These are phyloP conservation scores for Quercus gilva DNA, from an alignment of 306 rosid species.

Conservation along the genomic window DNA sequence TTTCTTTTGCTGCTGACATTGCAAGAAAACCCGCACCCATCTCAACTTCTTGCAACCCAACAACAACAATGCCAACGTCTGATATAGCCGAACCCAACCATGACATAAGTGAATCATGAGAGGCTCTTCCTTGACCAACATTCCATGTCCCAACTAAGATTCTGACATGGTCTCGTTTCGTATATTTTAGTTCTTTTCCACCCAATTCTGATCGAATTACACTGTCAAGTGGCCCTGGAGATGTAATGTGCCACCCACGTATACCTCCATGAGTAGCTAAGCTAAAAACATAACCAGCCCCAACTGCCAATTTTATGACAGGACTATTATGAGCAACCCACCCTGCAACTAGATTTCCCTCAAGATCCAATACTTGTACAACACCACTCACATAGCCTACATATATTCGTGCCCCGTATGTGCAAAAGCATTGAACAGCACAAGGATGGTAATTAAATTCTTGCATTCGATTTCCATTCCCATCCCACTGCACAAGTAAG, in stretches of 20 bases:
- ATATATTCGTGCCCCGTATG: conserved; percentile 66
- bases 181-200: conserved; percentile 55
- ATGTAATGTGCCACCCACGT: conserved; percentile 88
- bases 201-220: conserved; percentile 74
- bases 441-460: conserved; percentile 74
- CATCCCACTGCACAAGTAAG: conserved; percentile 89
- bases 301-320: conserved; percentile 75
- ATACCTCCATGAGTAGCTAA: conserved; percentile 96
- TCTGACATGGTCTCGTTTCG: conserved; percentile 66
- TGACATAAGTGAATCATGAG: conserved; percentile 69
- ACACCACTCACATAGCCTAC: conserved; percentile 90
- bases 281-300: conserved; percentile 65
- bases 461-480: conserved; percentile 74
- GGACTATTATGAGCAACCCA: conserved; percentile 97
- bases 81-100: conserved; percentile 90
- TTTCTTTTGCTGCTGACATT: conserved; percentile 99
- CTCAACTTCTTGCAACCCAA: conserved; percentile 98
- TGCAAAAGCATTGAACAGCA: conserved; percentile 82
- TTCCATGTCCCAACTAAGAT: conserved; percentile 96
- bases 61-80: conserved; percentile 93
- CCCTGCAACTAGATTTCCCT: conserved; percentile 76
- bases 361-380: conserved; percentile 80
- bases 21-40: conserved; percentile 99
- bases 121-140: conserved; percentile 98
- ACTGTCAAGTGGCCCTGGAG: conserved; percentile 80